These are phyloP conservation scores for Aspergillus alliaceus DNA, from an alignment of 2,329 filamentous ascomycete genomes.

Conservation along the genomic window DNA sequence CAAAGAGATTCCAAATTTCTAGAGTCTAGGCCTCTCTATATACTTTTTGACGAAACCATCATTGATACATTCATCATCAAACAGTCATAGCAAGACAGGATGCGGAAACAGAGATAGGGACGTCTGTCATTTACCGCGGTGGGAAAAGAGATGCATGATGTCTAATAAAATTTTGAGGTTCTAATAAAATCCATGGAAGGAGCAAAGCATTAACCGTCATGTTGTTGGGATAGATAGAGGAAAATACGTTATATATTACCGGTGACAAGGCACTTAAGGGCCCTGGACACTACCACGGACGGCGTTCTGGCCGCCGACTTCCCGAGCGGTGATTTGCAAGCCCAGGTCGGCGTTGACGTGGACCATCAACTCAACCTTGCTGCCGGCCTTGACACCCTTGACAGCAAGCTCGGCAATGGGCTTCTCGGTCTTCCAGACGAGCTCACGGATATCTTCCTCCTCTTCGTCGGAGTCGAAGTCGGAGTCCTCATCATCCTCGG, in stretches of 20 bases:
- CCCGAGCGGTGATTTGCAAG: slow-evolving; percentile 77
- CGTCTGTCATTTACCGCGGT: not conserved
- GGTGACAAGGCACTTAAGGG: slow-evolving; percentile 22
- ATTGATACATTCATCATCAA: slow-evolving; percentile 26
- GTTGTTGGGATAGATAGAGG: not conserved
- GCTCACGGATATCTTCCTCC: slow-evolving; percentile 84
- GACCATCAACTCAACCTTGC: slow-evolving; percentile 91
- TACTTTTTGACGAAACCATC: slow-evolving; percentile 23
- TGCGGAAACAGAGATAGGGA: not conserved
- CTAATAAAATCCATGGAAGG: slow-evolving; percentile 5
- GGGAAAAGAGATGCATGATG: not conserved
- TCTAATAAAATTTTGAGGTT: slow-evolving; percentile 9
- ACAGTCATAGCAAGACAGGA: slow-evolving; percentile 15
- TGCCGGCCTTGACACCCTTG: slow-evolving; percentile 79
- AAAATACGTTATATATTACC: slow-evolving; percentile 7
- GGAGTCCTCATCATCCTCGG: slow-evolving; percentile 61
- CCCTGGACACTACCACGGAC: slow-evolving; percentile 63
- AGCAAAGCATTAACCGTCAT: slow-evolving; percentile 9
- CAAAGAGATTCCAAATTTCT: not conserved
- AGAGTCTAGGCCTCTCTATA: slow-evolving; percentile 20
- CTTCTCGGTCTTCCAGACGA: slow-evolving; percentile 85
- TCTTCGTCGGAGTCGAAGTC: slow-evolving; percentile 64
- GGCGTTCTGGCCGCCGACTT: slow-evolving; percentile 84
- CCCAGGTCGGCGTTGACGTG: slow-evolving; percentile 79
- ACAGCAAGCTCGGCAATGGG: slow-evolving; percentile 83